These are phyloP conservation scores for Trichoderma gamsii DNA, from an alignment of 495 filamentous ascomycete genomes.

Conservation along the genomic window DNA sequence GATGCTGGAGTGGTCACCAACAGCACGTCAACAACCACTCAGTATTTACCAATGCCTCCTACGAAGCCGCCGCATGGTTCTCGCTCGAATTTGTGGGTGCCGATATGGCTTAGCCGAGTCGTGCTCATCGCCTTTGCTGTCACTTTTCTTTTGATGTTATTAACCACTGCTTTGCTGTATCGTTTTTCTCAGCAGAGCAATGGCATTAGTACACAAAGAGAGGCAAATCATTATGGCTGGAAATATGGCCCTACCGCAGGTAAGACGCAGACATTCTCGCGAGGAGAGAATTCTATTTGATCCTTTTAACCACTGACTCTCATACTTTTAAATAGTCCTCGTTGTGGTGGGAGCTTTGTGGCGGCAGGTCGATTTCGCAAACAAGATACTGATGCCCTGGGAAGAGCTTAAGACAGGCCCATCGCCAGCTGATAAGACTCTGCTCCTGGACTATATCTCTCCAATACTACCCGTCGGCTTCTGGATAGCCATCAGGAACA, in stretches of 20 bases:
- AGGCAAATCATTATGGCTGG: constrained; percentile 25
- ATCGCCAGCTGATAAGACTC: constrained; percentile 15
- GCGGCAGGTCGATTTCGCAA: constrained; percentile 23
- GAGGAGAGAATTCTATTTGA: no score
- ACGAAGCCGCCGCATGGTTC: not conserved
- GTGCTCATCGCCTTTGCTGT: constrained; percentile 18
- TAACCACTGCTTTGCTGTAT: constrained; percentile 17
- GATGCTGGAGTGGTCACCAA: not conserved
- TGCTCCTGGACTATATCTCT: constrained; percentile 20
- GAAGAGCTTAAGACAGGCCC: constrained; percentile 18
- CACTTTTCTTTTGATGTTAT: constrained; percentile 15
- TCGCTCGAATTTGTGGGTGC: constrained; percentile 16
- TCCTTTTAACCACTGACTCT: not conserved
- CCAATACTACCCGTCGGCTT: constrained; percentile 12
- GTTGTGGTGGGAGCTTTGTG: constrained; percentile 23
- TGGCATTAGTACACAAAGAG: constrained; percentile 20
- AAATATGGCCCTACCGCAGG: constrained; percentile 29
- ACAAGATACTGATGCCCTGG: constrained; percentile 26
- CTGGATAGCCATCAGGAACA: constrained; percentile 16
- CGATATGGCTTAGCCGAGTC: constrained; percentile 16
- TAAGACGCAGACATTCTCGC: not conserved
- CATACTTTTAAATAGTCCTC: constrained; percentile 12
- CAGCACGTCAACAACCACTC: not conserved
- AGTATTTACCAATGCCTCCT: not conserved
- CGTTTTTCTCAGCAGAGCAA: constrained; percentile 19